phyloP scores from a whole-genome alignment of 2,329 filamentous ascomycete genomes.

The Fusarium praegraminearum region DNA sequence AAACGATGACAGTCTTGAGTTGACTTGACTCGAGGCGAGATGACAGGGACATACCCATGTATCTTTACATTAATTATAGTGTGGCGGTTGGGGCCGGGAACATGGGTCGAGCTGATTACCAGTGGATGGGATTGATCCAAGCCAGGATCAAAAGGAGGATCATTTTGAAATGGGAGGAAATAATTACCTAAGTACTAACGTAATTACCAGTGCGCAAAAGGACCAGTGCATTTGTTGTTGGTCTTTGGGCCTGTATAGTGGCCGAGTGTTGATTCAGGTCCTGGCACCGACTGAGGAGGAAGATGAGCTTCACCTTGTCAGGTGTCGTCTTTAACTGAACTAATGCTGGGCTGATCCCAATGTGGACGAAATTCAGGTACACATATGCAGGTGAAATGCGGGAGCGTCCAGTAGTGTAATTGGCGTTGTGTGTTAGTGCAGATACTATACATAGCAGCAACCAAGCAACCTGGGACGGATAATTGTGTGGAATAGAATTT shows the following conservation, averaged over 20 bases:
- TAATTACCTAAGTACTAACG: not conserved
- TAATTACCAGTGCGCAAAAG: constrained; percentile 20
- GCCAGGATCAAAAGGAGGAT: constrained; percentile 22
- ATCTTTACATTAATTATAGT: constrained; percentile 1
- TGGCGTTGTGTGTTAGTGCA: not conserved
- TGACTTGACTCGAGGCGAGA: constrained; percentile 4
- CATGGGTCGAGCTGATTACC: constrained; percentile 19
- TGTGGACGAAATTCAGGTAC: constrained; percentile 32
- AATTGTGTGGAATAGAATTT: constrained; percentile 13
- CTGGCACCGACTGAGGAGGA: not conserved
- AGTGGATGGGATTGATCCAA: constrained; percentile 40
- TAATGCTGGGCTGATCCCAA: constrained; percentile 26
- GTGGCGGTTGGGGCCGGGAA: constrained; percentile 14
- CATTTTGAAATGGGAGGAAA: constrained; percentile 9
- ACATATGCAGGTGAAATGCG: constrained; percentile 7
- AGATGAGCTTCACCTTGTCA: not conserved
- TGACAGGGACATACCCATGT: not conserved
- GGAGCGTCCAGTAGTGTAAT: not conserved
- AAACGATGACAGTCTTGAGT: constrained; percentile 22
- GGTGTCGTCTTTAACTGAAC: not conserved
- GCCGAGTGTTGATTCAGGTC: not conserved
- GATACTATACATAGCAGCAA: constrained; percentile 1
- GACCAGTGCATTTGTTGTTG: constrained; percentile 17
- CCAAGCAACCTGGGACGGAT: not conserved
- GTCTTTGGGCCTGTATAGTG: not conserved